Evolutionary conservation across 2,329 filamentous ascomycete genomes (phyloP).

Genomic region (Ramularia endophylla): DNA sequence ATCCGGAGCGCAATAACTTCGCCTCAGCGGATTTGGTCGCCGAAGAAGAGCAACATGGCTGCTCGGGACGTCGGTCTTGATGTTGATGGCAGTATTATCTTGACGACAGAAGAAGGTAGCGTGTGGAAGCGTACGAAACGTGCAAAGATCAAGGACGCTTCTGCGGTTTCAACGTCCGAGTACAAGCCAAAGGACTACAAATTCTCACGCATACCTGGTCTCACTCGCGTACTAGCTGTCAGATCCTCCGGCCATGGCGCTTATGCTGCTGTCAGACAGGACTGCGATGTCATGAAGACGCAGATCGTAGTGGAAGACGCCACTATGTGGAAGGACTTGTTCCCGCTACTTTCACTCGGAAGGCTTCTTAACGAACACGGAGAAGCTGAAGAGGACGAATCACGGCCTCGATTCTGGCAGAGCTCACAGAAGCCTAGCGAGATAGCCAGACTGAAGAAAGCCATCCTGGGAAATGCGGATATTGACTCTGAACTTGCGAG

Average conservation of each 20-base stretch:
- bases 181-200: constrained; percentile 83
- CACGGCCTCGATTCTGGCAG: constrained; percentile 44
- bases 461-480: constrained; percentile 57
- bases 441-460: constrained; percentile 48
- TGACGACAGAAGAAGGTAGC: constrained; percentile 85
- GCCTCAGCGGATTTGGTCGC: constrained; percentile 81
- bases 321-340: constrained; percentile 67
- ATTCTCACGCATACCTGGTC: constrained; percentile 81
- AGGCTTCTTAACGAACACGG: constrained; percentile 42
- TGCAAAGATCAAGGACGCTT: constrained; percentile 67
- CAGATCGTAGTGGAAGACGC: constrained; percentile 62
- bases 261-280: constrained; percentile 79
- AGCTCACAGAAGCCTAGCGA: constrained; percentile 40
- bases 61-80: constrained; percentile 82
- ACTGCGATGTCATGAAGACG: constrained; percentile 72
- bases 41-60: constrained; percentile 76
- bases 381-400: constrained; percentile 38
- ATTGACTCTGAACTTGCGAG: constrained; percentile 57
- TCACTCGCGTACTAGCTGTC: constrained; percentile 78
- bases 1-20: constrained; percentile 74
- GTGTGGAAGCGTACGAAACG: constrained; percentile 88
- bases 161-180: constrained; percentile 44
- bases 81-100: constrained; percentile 89
- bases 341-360: constrained; percentile 61
- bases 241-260: constrained; percentile 85